Evolutionary conservation across 176 grass and related monocot genomes (phyloP).

Genomic region (Microstegium vimineum): DNA sequence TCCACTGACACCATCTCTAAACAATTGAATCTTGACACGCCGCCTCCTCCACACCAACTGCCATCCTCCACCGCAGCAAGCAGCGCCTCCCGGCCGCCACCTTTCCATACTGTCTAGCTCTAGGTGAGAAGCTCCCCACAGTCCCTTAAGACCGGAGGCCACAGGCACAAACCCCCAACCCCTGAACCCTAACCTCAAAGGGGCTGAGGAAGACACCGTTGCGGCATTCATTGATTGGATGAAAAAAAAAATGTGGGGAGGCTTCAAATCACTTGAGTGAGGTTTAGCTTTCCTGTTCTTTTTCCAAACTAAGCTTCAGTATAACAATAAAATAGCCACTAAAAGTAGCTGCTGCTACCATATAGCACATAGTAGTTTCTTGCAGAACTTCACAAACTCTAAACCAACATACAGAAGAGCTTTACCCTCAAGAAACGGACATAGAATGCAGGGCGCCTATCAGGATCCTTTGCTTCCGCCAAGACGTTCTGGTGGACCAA

Average conservation of each 20-base stretch:
- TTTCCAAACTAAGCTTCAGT: not conserved
- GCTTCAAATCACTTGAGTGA: not conserved
- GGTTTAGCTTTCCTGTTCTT: not conserved
- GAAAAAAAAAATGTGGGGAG: not conserved
- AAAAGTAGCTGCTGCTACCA: constrained; percentile 12
- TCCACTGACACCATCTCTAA: too few relatives aligned
- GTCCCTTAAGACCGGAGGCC: not conserved
- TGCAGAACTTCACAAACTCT: constrained; percentile 13
- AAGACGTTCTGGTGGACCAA: constrained; percentile 70
- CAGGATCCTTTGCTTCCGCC: constrained; percentile 70
- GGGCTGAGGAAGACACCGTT: not conserved
- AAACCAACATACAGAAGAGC: constrained; percentile 26
- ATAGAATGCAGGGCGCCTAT: constrained; percentile 61
- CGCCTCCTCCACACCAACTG: too few relatives aligned
- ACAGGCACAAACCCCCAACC: not conserved
- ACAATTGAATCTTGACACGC: too few relatives aligned
- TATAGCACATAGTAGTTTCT: constrained; percentile 9
- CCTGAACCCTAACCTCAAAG: not conserved
- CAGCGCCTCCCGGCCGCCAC: not conserved
- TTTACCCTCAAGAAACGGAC: constrained; percentile 81
- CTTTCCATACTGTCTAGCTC: not conserved
- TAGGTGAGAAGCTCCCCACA: not conserved
- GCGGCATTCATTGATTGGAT: not conserved
- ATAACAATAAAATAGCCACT: not conserved
- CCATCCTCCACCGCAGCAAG: too few relatives aligned